Percentiles rank a stretch among this genome's conserved stretches.
phyloP scores from a whole-genome alignment of 169 alveolate genomes.

The Plasmodium inui region DNA sequence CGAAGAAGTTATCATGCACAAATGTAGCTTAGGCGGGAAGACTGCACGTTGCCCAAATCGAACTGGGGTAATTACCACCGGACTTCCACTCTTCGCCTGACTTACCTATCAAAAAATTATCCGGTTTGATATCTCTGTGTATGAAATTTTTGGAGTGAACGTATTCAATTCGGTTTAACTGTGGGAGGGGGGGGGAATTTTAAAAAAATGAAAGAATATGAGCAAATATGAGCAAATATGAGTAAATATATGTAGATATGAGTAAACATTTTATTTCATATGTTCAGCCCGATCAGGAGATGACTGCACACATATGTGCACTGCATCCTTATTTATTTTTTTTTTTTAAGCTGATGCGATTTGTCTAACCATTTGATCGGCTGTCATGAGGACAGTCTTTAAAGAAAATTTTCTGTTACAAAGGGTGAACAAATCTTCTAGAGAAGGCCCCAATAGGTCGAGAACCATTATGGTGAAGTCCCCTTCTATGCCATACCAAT shows the following conservation, averaged over 20 bases:
- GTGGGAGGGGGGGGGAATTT: not conserved
- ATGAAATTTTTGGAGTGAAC: conserved; percentile 96
- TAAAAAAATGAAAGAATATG: not conserved
- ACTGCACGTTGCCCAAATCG: not conserved
- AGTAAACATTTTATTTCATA: not conserved
- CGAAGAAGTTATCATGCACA: not conserved
- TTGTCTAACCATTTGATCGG: conserved; percentile 93
- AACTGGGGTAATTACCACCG: not conserved
- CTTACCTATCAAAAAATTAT: conserved; percentile 94
- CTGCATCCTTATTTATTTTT: not conserved
- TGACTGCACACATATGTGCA: not conserved
- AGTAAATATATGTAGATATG: not conserved
- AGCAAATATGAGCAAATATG: not conserved
- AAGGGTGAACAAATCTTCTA: conserved; percentile 96
- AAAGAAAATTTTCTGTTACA: conserved; percentile 96
- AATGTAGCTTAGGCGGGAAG: not conserved
- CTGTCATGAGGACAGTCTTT: conserved; percentile 95
- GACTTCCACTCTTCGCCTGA: conserved; percentile 38
- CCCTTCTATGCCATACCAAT: conserved; percentile 99
- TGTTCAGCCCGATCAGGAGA: not conserved
- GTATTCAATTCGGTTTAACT: conserved; percentile 94
- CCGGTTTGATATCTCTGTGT: conserved; percentile 99
- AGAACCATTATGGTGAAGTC: conserved; percentile 97
- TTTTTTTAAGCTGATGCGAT: not conserved
- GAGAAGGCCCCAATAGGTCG: conserved; percentile 97